These are phyloP conservation scores for Phlegmacium glaucopus DNA, from an alignment of 768 basidiomycete genomes.

Conservation along the genomic window DNA sequence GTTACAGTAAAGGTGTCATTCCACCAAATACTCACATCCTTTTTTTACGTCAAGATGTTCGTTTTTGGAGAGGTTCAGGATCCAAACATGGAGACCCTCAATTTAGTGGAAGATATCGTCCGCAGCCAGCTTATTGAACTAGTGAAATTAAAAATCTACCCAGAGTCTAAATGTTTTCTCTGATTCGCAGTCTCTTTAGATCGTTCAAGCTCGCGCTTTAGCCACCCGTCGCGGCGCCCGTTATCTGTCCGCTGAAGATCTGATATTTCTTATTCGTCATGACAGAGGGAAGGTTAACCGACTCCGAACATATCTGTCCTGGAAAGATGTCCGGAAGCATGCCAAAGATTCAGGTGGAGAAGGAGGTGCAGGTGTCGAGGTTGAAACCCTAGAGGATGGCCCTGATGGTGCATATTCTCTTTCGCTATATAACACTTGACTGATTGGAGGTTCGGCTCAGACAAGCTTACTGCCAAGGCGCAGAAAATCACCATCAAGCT, in stretches of 20 bases:
- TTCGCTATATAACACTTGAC: not conserved
- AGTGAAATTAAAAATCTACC: slow-evolving; percentile 35
- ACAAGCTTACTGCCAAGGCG: slow-evolving; percentile 78
- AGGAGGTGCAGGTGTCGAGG: slow-evolving; percentile 75
- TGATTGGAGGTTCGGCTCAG: slow-evolving; percentile 29
- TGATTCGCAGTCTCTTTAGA: slow-evolving; percentile 40
- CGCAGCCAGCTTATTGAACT: slow-evolving; percentile 88
- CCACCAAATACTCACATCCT: not conserved
- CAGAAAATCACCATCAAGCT: slow-evolving; percentile 94
- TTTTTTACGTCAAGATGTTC: slow-evolving; percentile 66
- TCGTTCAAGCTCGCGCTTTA: slow-evolving; percentile 83
- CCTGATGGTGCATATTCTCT: slow-evolving; percentile 57
- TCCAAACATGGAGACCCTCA: slow-evolving; percentile 81
- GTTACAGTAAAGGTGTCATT: not conserved
- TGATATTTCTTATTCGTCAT: slow-evolving; percentile 94
- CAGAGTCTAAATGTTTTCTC: not conserved
- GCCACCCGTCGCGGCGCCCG: slow-evolving; percentile 82
- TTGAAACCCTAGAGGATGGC: slow-evolving; percentile 81
- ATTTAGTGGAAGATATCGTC: slow-evolving; percentile 94
- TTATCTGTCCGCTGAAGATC: slow-evolving; percentile 87
- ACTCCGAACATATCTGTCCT: slow-evolving; percentile 87
- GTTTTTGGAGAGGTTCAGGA: slow-evolving; percentile 96
- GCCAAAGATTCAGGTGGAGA: slow-evolving; percentile 89
- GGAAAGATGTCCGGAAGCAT: slow-evolving; percentile 96
- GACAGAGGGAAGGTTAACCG: slow-evolving; percentile 94